phyloP scores from a whole-genome alignment of 306 rosid genomes.

The Amphicarpaea edgeworthii region DNA sequence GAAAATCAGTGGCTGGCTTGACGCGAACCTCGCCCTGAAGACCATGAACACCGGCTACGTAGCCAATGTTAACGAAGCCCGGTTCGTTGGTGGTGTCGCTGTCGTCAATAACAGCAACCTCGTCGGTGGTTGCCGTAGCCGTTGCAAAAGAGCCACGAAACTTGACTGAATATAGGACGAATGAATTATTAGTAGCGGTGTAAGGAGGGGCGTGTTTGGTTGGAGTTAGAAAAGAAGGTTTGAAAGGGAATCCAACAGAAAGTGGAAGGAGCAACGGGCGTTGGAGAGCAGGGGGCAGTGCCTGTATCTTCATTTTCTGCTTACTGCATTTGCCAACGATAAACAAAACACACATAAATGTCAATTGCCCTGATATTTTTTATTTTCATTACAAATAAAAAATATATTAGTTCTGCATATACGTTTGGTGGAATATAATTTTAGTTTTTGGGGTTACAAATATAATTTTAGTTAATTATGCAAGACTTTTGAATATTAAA shows the following conservation, averaged over 20 bases:
- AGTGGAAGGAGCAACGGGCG: conserved; percentile 44
- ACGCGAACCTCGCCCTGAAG: conserved; percentile 83
- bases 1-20: conserved; percentile 78
- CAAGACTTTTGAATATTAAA: neutral
- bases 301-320: conserved; percentile 43
- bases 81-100: conserved; percentile 29
- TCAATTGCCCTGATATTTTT: too few species aligned
- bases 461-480: neutral
- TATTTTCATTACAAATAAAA: too few species aligned
- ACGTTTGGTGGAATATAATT: neutral
- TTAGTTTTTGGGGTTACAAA: neutral
- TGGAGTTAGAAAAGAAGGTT: conserved; percentile 44
- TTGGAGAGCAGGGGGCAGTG: conserved; percentile 36
- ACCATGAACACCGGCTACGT: conserved; percentile 79
- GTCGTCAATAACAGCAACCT: conserved; percentile 50
- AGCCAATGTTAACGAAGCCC: conserved; percentile 74
- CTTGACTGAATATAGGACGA: neutral
- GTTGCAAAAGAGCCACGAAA: conserved; percentile 34
- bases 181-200: conserved; percentile 51
- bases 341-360: too few species aligned
- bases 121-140: conserved; percentile 55
- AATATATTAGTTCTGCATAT: too few species aligned
- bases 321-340: conserved; percentile 9
- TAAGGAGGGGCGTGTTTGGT: conserved; percentile 45
- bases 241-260: conserved; percentile 37